phyloP scores from a whole-genome alignment of 2,329 filamentous ascomycete genomes.

The Cladophialophora carrionii region DNA sequence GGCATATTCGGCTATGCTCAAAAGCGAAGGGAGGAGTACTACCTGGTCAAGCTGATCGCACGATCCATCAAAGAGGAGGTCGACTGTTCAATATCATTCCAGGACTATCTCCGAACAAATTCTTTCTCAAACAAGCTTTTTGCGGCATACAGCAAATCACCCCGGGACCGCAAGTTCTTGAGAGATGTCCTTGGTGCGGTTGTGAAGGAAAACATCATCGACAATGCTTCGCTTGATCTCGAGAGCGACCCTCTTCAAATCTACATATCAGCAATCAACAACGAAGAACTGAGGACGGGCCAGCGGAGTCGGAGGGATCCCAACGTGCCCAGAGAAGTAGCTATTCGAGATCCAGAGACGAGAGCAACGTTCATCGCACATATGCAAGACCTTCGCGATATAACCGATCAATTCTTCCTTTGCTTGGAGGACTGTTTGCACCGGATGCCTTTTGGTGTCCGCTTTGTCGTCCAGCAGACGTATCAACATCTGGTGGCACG shows the following conservation, averaged over 20 bases:
- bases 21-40: slow-evolving; percentile 95
- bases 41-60: slow-evolving; percentile 84
- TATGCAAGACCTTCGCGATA: slow-evolving; percentile 88
- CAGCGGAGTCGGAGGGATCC: slow-evolving; percentile 77
- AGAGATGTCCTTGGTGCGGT: slow-evolving; percentile 82
- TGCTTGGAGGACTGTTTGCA: slow-evolving; percentile 80
- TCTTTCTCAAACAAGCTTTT: slow-evolving; percentile 93
- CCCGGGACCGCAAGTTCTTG: slow-evolving; percentile 88
- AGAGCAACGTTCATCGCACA: slow-evolving; percentile 91
- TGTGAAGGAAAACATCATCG: slow-evolving; percentile 88
- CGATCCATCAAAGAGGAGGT: slow-evolving; percentile 85
- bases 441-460: slow-evolving; percentile 88
- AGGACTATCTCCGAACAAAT: slow-evolving; percentile 86
- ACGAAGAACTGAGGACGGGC: slow-evolving; percentile 92
- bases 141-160: slow-evolving; percentile 83
- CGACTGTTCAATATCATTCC: slow-evolving; percentile 69
- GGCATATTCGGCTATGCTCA: slow-evolving; percentile 95
- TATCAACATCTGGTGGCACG: slow-evolving; percentile 75
- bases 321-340: slow-evolving; percentile 85
- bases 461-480: slow-evolving; percentile 84
- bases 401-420: slow-evolving; percentile 86
- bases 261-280: slow-evolving; percentile 92
- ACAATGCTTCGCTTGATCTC: slow-evolving; percentile 85
- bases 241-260: slow-evolving; percentile 98
- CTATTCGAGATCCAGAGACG: slow-evolving; percentile 94